These are phyloP conservation scores for Pilaira anomala DNA, from an alignment of 192 early-diverging fungal genomes.

Conservation along the genomic window DNA sequence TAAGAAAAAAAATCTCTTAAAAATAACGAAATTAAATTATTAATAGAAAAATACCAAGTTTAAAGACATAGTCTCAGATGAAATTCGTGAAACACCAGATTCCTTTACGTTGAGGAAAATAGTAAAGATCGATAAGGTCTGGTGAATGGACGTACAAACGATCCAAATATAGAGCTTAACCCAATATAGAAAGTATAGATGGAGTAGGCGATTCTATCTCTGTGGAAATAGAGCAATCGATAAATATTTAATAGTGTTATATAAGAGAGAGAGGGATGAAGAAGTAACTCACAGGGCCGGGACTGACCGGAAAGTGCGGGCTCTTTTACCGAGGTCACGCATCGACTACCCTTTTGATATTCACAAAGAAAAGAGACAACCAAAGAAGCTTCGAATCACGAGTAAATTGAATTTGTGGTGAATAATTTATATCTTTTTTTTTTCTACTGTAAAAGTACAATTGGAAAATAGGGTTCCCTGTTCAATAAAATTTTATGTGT, in stretches of 20 bases:
- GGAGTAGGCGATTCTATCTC: background rate
- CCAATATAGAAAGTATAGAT: conserved; percentile 10
- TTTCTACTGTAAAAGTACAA: too few species aligned
- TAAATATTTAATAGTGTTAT: too few species aligned
- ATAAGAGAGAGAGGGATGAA: background rate
- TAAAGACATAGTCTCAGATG: background rate
- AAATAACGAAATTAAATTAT: too few species aligned
- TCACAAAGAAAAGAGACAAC: background rate
- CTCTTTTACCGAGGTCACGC: background rate
- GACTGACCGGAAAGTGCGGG: background rate
- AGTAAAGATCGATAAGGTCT: conserved; percentile 17
- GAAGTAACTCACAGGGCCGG: background rate
- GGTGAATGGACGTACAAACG: conserved; percentile 9
- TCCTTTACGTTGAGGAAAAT: background rate
- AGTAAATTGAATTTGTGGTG: background rate
- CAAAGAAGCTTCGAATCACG: conserved; percentile 1
- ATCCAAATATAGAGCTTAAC: background rate
- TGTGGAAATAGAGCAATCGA: too few species aligned
- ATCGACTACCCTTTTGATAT: conserved; percentile 9
- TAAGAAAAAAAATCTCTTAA: too few species aligned
- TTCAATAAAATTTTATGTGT: background rate
- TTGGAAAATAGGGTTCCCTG: conserved; percentile 8
- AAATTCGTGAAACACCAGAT: too few species aligned
- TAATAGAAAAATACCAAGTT: conserved; percentile 4
- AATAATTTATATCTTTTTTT: too few species aligned